Conservation (phyloP, 2,329 filamentous ascomycete genomes). For the Stemphylium vesicarium region DNA sequence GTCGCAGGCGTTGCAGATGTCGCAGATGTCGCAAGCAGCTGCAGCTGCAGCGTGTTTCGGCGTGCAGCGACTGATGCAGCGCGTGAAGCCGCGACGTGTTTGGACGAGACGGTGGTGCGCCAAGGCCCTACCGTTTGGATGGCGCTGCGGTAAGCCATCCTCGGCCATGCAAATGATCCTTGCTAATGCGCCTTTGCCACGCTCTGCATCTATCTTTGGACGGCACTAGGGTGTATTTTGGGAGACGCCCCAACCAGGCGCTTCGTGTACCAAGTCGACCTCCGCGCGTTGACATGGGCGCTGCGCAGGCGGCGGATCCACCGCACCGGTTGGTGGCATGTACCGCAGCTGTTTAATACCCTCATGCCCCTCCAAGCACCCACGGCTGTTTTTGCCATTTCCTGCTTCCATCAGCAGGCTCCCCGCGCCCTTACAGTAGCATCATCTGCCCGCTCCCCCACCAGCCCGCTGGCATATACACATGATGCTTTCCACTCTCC, state of each 20-base stretch:
- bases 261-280: conserved; percentile 11
- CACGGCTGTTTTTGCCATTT: background rate
- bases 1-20: background rate
- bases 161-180: background rate
- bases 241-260: conserved; percentile 15
- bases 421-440: background rate
- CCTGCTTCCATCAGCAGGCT: background rate
- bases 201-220: conserved; percentile 16
- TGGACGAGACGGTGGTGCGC: background rate
- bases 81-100: conserved; percentile 9
- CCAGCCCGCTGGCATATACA: conserved; percentile 10
- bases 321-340: conserved; percentile 1
- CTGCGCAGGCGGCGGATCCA: conserved; percentile 1
- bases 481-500: conserved; percentile 48
- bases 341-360: conserved; percentile 3
- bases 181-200: conserved; percentile 7
- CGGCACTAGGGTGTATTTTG: conserved; percentile 11
- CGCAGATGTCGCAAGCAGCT: no score
- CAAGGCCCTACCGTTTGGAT: conserved; percentile 1
- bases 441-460: conserved; percentile 15
- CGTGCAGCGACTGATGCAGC: conserved; percentile 1
- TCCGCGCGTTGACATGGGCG: conserved; percentile 12
- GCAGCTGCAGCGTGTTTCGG: conserved; percentile 9
- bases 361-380: conserved; percentile 6
- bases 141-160: background rate